Evolutionary conservation across 805 yeast species (phyloP), one percentile per base, ranked within the genome.

Genomic region (Pichia rugopelliculosa): DNA sequence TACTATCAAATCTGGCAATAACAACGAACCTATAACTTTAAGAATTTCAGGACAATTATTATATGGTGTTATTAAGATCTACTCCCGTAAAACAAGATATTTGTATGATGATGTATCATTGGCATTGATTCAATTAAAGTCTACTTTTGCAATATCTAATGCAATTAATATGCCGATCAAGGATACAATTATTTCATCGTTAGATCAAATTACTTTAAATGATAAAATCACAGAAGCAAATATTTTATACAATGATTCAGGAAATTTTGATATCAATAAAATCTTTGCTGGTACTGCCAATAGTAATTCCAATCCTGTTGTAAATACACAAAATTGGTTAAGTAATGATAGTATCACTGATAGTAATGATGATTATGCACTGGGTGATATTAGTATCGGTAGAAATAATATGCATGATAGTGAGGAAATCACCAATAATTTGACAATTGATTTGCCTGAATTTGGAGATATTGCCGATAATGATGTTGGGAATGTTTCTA

Each of bases 11-110:
- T 13, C 24, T 1, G 36, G 41, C 10, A 33, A n/a, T 9, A 59
- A 59, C 12, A 57, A 64, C 3, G 84, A 80, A 44, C 80, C 88
- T 11, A 72, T 89, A 48, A 87, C 96, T 0, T 70, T 89, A 44
- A 72, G 96, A 48, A 71, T 87, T 23, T 84, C 96, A 1, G 95
- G 96, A 4, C 96, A 89, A 60, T 70, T 90, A 45, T 70, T 90
- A 36, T 79, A 85, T 47, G 97, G 96, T 44, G 87, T 90, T 4
- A 95, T 87, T 33, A 73, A 87, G 48, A 90, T 90, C 21, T 90
- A 88, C 64, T 82, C 93, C 12, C 72, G 91, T 50, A 87, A 90
- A 64, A 87, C 96, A 24, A 84, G 83, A 56, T 86, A 86, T 54
- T 68, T 90, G 22, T 69, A 85, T 43, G 95, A 87, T 47, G 97